A percentile compares a stretch with the other conserved stretches of the same genome.
Evolutionary conservation across 495 filamentous ascomycete genomes (phyloP).

Genomic region (Aspergillus conjunctus): DNA sequence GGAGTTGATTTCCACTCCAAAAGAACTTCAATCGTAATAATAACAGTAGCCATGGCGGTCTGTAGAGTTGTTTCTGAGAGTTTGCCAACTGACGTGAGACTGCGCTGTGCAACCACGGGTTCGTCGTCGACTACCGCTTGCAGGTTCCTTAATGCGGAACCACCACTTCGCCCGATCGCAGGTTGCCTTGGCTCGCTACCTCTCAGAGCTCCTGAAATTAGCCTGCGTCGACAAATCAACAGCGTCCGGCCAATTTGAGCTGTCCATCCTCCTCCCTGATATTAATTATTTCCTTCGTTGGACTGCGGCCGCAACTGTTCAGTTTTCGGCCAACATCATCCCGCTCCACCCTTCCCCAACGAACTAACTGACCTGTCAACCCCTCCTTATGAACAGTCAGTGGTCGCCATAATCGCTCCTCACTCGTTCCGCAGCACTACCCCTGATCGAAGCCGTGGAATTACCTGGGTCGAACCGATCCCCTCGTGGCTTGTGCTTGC

Average conservation of each 20-base stretch:
- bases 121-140: slow-evolving; percentile 20
- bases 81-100: slow-evolving; percentile 11
- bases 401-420: neutral
- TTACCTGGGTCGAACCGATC: neutral
- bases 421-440: neutral
- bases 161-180: slow-evolving; percentile 21
- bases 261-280: neutral
- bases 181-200: slow-evolving; percentile 2
- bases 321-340: neutral
- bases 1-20: neutral
- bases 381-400: neutral
- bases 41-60: neutral
- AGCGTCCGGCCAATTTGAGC: neutral
- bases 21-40: neutral
- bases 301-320: neutral
- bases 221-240: slow-evolving; percentile 8
- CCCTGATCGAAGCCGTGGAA: neutral
- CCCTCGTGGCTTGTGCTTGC: neutral
- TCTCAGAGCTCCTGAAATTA: slow-evolving; percentile 4
- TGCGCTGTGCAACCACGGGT: slow-evolving; percentile 16
- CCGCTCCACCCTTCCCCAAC: neutral
- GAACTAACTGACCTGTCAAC: neutral
- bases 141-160: slow-evolving; percentile 14
- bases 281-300: neutral
- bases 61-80: neutral